A percentile compares a stretch with the other conserved stretches of the same genome.
Evolutionary conservation across 768 basidiomycete species (phyloP).

Genomic region (Pluteus cervinus): DNA sequence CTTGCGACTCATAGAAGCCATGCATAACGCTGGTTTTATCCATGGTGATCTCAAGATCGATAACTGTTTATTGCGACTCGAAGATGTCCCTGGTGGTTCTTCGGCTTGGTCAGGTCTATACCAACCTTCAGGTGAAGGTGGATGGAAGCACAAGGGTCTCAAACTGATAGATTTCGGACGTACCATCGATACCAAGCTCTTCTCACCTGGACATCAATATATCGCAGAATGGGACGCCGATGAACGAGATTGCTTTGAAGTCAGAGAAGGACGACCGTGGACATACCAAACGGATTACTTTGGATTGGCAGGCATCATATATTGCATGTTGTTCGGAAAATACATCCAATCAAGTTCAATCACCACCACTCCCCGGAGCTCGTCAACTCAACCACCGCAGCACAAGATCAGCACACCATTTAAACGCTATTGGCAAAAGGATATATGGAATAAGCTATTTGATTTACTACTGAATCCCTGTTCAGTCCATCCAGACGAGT

Average conservation of each 20-base stretch:
- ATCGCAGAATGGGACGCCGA: slow-evolving; percentile 86
- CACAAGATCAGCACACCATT: slow-evolving; percentile 73
- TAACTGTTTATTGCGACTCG: slow-evolving; percentile 92
- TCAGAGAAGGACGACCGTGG: slow-evolving; percentile 81
- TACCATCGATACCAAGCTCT: slow-evolving; percentile 79
- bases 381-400: slow-evolving; percentile 21
- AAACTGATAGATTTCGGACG: slow-evolving; percentile 98
- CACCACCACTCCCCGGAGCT: slow-evolving; percentile 17
- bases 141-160: slow-evolving; percentile 86
- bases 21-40: slow-evolving; percentile 82
- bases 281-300: slow-evolving; percentile 95
- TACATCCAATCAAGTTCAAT: slow-evolving; percentile 79
- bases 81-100: slow-evolving; percentile 68
- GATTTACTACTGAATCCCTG: slow-evolving; percentile 82
- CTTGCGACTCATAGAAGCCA: slow-evolving; percentile 70
- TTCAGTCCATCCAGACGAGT: slow-evolving; percentile 45
- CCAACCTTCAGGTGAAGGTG: slow-evolving; percentile 68
- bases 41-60: slow-evolving; percentile 99
- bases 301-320: slow-evolving; percentile 91
- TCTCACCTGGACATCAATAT: slow-evolving; percentile 76
- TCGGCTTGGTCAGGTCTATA: slow-evolving; percentile 74
- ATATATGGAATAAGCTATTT: slow-evolving; percentile 81
- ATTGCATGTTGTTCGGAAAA: slow-evolving; percentile 95
- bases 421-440: slow-evolving; percentile 93
- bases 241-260: slow-evolving; percentile 88